Percentiles rank a stretch among this genome's conserved stretches.
These are phyloP conservation scores for Trametes gibbosa DNA, from an alignment of 768 basidiomycete species.

Conservation along the genomic window DNA sequence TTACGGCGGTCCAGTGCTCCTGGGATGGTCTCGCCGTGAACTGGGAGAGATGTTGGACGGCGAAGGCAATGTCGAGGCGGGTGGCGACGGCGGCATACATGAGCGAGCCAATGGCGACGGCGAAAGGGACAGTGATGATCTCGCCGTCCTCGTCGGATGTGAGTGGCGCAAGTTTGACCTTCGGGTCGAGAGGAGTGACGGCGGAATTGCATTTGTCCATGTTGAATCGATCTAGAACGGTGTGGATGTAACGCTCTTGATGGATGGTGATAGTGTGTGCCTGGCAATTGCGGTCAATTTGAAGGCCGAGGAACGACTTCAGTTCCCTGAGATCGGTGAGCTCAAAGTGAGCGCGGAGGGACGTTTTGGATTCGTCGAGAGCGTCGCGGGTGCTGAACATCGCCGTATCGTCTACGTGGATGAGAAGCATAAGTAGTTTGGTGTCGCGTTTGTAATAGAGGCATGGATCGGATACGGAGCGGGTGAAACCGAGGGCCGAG, in stretches of 20 bases:
- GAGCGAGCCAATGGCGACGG: slow-evolving; percentile 17
- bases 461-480: slow-evolving; percentile 1
- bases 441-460: background rate
- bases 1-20: slow-evolving; percentile 27
- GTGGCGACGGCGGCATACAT: slow-evolving; percentile 20
- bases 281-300: slow-evolving; percentile 13
- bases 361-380: background rate
- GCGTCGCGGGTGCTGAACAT: background rate
- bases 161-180: background rate
- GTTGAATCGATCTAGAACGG: slow-evolving; percentile 27
- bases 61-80: slow-evolving; percentile 18
- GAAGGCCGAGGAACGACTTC: slow-evolving; percentile 22
- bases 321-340: slow-evolving; percentile 20
- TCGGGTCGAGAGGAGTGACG: slow-evolving; percentile 20
- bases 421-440: background rate
- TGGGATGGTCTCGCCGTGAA: slow-evolving; percentile 22
- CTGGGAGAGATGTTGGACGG: slow-evolving; percentile 26
- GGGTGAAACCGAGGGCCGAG: slow-evolving; percentile 17
- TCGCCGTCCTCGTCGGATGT: background rate
- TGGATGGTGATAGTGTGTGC: slow-evolving; percentile 27
- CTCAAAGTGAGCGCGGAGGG: background rate
- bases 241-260: slow-evolving; percentile 34
- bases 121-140: slow-evolving; percentile 20
- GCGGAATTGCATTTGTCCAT: slow-evolving; percentile 27
- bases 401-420: slow-evolving; percentile 19